These are phyloP conservation scores for Aspergillus carlsbadensis DNA, from an alignment of 495 filamentous ascomycete species.

Conservation along the genomic window DNA sequence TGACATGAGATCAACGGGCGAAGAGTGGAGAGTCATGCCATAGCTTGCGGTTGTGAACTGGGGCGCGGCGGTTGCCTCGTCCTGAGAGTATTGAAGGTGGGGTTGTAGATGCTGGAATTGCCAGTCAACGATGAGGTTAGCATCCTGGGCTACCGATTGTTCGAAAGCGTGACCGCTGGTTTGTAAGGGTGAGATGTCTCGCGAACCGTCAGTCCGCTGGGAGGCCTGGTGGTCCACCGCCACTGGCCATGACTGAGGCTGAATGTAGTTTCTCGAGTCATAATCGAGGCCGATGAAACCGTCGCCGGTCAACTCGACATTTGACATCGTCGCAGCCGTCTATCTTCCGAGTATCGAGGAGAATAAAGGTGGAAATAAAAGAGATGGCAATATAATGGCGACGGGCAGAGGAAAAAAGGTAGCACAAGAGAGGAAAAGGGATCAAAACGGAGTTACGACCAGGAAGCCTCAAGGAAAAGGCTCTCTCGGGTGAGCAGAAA, in stretches of 20 bases:
- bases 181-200: conserved; percentile 47
- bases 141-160: conserved; percentile 44
- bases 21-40: conserved; percentile 52
- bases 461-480: conserved; percentile 27
- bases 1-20: conserved; percentile 71
- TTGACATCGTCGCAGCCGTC: conserved; percentile 36
- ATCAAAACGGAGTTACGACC: conserved; percentile 10
- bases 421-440: conserved; percentile 22
- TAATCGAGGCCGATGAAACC: conserved; percentile 50
- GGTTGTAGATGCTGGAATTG: conserved; percentile 54
- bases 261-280: conserved; percentile 48
- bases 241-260: conserved; percentile 43
- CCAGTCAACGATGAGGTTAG: conserved; percentile 50
- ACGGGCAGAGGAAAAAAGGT: conserved; percentile 3
- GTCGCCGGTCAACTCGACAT: conserved; percentile 43
- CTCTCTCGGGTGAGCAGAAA: conserved; percentile 26
- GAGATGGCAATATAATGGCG: conserved; percentile 12
- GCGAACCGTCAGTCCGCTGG: conserved; percentile 35
- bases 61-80: conserved; percentile 50
- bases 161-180: conserved; percentile 49
- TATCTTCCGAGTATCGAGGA: conserved; percentile 11
- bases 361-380: conserved; percentile 8
- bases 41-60: conserved; percentile 48
- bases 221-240: conserved; percentile 39
- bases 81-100: conserved; percentile 42